Evolutionary conservation across 1,139 yeast genomes (phyloP).

Genomic region (Suhomyces panamericanus): DNA sequence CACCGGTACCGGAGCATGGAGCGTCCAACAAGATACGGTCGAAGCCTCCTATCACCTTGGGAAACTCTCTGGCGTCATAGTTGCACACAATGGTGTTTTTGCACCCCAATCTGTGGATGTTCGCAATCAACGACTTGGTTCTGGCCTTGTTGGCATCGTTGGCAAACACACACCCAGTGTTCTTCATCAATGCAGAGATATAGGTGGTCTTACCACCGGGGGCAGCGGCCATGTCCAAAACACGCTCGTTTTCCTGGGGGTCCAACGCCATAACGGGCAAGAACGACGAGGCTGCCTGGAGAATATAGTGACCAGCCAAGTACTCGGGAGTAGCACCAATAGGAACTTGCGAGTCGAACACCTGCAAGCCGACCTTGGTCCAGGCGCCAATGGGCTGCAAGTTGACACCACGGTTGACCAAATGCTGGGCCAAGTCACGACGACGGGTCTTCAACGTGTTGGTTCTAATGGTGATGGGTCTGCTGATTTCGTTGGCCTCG

Average conservation of each 20-base stretch:
- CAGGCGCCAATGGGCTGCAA: constrained; percentile 95
- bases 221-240: constrained; percentile 99
- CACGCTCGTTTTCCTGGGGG: constrained; percentile 93
- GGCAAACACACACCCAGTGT: constrained; percentile 96
- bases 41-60: constrained; percentile 97
- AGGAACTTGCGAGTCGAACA: constrained; percentile 97
- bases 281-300: constrained; percentile 98
- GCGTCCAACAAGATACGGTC: constrained; percentile 95
- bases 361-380: constrained; percentile 97
- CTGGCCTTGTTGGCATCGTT: constrained; percentile 96
- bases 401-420: constrained; percentile 95
- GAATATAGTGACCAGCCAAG: constrained; percentile 93
- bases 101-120: constrained; percentile 95
- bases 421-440: constrained; percentile 91
- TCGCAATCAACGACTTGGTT: constrained; percentile 94
- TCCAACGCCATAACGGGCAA: constrained; percentile 96
- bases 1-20: constrained; percentile 99
- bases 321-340: constrained; percentile 99
- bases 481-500: constrained; percentile 95
- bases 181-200: constrained; percentile 94
- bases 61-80: constrained; percentile 98
- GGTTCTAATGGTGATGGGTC: constrained; percentile 96
- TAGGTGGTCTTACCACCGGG: constrained; percentile 99
- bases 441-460: constrained; percentile 93
- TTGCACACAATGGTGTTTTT: constrained; percentile 95